These are phyloP conservation scores for maize (Zea mays) DNA, from an alignment of 176 grass and related monocot genomes.

Conservation along the genomic window Zm-B73-REFERENCE-NAM-5.0 NC_050096.1:188403501-188404000, in stretches of 20 bases:
- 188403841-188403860: slow-evolving; percentile 98
- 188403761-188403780: slow-evolving; percentile 97
- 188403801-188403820: slow-evolving; percentile 99
- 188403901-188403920: slow-evolving; percentile 93
- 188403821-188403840: slow-evolving; percentile 92
- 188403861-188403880: slow-evolving; percentile 98
- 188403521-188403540: slow-evolving; percentile 98
- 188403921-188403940: slow-evolving; percentile 98
- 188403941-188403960: slow-evolving; percentile 97
- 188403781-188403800: slow-evolving; percentile 97
- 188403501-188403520: slow-evolving; percentile 98
- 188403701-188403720: slow-evolving; percentile 99
- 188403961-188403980: slow-evolving; percentile 94
- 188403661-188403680: slow-evolving; percentile 89
- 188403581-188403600: slow-evolving; percentile 98
- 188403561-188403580: slow-evolving; percentile 97
- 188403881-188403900: slow-evolving; percentile 89
- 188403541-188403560: slow-evolving; percentile 86
- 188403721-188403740: slow-evolving; percentile 90
- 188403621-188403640: slow-evolving; percentile 93
- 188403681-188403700: slow-evolving; percentile 98
- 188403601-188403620: slow-evolving; percentile 96
- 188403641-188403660: slow-evolving; percentile 93
- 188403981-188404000: slow-evolving; percentile 96
- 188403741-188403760: slow-evolving; percentile 97